phyloP scores from a whole-genome alignment of 768 basidiomycete species.

The Leccinellum luteum region DNA sequence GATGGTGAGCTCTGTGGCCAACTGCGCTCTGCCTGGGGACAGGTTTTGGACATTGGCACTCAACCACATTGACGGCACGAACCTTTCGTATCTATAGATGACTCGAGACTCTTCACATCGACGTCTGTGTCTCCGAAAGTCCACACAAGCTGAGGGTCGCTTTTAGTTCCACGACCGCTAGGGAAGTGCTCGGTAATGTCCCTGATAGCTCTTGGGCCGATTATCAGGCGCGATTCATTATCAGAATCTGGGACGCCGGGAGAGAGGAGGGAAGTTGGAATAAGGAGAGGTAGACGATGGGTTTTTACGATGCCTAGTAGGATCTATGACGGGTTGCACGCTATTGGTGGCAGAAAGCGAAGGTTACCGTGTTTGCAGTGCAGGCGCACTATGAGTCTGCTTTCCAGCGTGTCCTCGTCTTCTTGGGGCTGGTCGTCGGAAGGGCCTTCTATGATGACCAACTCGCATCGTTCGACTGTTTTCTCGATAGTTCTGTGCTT shows the following conservation, averaged over 20 bases:
- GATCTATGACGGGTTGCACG: constrained; percentile 10
- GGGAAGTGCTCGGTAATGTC: constrained; percentile 85
- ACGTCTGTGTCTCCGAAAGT: constrained; percentile 70
- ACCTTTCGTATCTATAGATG: constrained; percentile 67
- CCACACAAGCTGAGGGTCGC: constrained; percentile 81
- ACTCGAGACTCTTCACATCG: constrained; percentile 64
- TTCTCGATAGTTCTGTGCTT: constrained; percentile 76
- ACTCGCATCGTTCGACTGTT: constrained; percentile 71
- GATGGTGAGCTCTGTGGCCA: constrained; percentile 74
- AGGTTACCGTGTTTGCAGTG: constrained; percentile 79
- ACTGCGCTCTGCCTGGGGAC: constrained; percentile 51
- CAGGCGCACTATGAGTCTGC: constrained; percentile 66
- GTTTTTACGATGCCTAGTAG: constrained; percentile 74
- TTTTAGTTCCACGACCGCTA: constrained; percentile 54
- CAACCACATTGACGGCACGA: background rate
- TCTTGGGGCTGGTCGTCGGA: constrained; percentile 32
- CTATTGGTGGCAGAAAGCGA: background rate
- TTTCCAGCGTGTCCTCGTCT: constrained; percentile 60
- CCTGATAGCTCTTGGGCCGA: constrained; percentile 70
- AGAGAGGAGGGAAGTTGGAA: constrained; percentile 56
- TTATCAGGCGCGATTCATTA: constrained; percentile 62
- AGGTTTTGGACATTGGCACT: background rate
- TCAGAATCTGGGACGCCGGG: constrained; percentile 60
- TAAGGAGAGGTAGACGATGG: constrained; percentile 64
- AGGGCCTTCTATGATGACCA: constrained; percentile 62